Percentiles rank a stretch among this genome's conserved stretches.
Evolutionary conservation across 2,329 filamentous ascomycete genomes (phyloP).

Genomic region (Cytospora leucostoma): DNA sequence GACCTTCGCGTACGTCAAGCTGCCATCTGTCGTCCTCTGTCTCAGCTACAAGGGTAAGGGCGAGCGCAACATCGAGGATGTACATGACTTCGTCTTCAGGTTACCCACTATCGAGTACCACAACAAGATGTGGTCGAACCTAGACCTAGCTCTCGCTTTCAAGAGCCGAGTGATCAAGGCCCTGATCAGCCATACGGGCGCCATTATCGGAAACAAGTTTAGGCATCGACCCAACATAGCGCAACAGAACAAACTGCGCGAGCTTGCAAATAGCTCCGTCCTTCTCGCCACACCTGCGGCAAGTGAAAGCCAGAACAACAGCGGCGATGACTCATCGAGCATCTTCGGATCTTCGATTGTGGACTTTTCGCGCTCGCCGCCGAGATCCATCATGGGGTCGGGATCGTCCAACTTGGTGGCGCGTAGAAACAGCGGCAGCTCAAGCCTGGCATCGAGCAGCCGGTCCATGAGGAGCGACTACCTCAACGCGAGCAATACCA

Average conservation of each 20-base stretch:
- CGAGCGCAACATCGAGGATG: conserved; percentile 92
- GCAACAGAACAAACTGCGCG: conserved; percentile 76
- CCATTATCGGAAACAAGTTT: conserved; percentile 97
- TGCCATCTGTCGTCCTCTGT: conserved; percentile 92
- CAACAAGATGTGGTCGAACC: conserved; percentile 99
- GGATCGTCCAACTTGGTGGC: conserved; percentile 50
- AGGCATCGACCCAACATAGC: conserved; percentile 81
- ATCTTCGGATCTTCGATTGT: conserved; percentile 55
- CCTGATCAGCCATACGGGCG: conserved; percentile 90
- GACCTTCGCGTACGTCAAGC: conserved; percentile 93
- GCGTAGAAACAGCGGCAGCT: conserved; percentile 52
- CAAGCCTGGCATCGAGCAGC: conserved; percentile 51
- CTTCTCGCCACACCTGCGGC: conserved; percentile 53
- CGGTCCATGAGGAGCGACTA: conserved; percentile 43
- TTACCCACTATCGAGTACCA: conserved; percentile 92
- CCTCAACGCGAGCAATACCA: conserved; percentile 21
- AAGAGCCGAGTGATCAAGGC: conserved; percentile 95
- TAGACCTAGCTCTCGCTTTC: conserved; percentile 87
- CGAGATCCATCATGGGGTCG: conserved; percentile 53
- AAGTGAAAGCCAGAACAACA: conserved; percentile 44
- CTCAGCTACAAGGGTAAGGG: conserved; percentile 96
- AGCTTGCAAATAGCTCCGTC: conserved; percentile 78
- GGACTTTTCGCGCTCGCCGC: conserved; percentile 61
- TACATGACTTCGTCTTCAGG: conserved; percentile 96
- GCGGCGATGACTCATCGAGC: conserved; percentile 60